These are phyloP conservation scores for Naganishia vaughanmartiniae DNA, from an alignment of 768 basidiomycete species.

Conservation along the genomic window DNA sequence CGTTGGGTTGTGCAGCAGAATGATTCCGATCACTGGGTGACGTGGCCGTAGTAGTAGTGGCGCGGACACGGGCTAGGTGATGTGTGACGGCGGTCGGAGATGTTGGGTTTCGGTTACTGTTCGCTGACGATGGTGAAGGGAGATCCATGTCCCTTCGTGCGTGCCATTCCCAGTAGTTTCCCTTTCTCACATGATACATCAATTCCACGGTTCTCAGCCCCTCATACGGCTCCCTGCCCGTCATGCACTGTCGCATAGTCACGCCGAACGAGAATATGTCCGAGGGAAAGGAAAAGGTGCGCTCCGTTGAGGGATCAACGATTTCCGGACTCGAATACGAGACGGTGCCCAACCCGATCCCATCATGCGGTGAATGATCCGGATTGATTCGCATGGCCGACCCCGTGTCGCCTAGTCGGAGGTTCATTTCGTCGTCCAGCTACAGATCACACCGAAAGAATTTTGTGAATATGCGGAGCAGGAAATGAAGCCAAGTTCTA, in stretches of 20 bases:
- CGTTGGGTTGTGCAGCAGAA: background rate
- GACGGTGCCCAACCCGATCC: slow-evolving; percentile 54
- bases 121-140: background rate
- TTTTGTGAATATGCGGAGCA: slow-evolving; percentile 44
- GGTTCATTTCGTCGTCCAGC: slow-evolving; percentile 45
- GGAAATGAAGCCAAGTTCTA: background rate
- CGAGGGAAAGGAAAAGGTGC: slow-evolving; percentile 51
- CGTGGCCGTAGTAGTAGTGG: too few relatives aligned
- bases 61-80: too few relatives aligned
- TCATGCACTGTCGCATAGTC: slow-evolving; percentile 52
- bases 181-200: slow-evolving; percentile 52
- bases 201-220: slow-evolving; percentile 50
- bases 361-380: slow-evolving; percentile 46
- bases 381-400: slow-evolving; percentile 51
- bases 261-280: slow-evolving; percentile 56
- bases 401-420: slow-evolving; percentile 55
- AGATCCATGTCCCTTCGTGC: slow-evolving; percentile 43
- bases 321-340: slow-evolving; percentile 55
- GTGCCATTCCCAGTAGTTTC: slow-evolving; percentile 54
- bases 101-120: background rate
- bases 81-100: background rate
- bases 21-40: background rate
- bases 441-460: slow-evolving; percentile 21
- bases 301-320: slow-evolving; percentile 46
- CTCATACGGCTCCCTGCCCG: slow-evolving; percentile 53